Conservation (phyloP, 2,329 filamentous ascomycete genomes). For the Nemania abortiva region DNA sequence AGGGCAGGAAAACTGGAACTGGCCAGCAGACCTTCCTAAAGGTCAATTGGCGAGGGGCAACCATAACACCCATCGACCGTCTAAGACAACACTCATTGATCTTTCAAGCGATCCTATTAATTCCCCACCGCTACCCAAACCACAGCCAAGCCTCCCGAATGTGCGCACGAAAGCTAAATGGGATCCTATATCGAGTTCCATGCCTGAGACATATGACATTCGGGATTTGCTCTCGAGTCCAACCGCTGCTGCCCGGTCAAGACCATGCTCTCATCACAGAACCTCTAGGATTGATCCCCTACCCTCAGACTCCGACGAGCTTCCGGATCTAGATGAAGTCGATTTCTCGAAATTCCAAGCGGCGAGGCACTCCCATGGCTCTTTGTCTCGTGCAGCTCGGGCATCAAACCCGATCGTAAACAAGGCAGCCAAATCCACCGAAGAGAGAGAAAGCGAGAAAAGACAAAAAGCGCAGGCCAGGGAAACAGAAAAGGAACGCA, state of each 20-base stretch:
- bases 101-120: constrained; percentile 48
- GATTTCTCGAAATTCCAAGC: constrained; percentile 51
- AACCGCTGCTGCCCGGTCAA: constrained; percentile 30
- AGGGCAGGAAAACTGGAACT: constrained; percentile 8
- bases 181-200: constrained; percentile 68
- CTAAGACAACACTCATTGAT: constrained; percentile 45
- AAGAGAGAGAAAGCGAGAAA: constrained; percentile 57
- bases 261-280: constrained; percentile 50
- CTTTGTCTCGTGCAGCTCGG: constrained; percentile 41
- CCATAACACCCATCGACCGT: constrained; percentile 28
- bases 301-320: constrained; percentile 56
- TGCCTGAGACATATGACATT: constrained; percentile 55
- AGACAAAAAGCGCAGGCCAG: constrained; percentile 61
- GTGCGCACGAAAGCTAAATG: constrained; percentile 50
- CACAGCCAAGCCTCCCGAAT: constrained; percentile 40
- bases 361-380: constrained; percentile 34
- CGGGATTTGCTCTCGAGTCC: constrained; percentile 38
- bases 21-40: constrained; percentile 14
- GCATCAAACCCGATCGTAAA: constrained; percentile 28
- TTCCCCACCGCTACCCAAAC: constrained; percentile 28
- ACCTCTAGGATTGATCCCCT: constrained; percentile 51
- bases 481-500: constrained; percentile 67
- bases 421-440: constrained; percentile 48
- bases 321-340: constrained; percentile 62
- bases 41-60: constrained; percentile 16